These are phyloP conservation scores for Clarireedia sp. DNA, from an alignment of 2,329 filamentous ascomycete genomes.

Conservation along the genomic window DNA sequence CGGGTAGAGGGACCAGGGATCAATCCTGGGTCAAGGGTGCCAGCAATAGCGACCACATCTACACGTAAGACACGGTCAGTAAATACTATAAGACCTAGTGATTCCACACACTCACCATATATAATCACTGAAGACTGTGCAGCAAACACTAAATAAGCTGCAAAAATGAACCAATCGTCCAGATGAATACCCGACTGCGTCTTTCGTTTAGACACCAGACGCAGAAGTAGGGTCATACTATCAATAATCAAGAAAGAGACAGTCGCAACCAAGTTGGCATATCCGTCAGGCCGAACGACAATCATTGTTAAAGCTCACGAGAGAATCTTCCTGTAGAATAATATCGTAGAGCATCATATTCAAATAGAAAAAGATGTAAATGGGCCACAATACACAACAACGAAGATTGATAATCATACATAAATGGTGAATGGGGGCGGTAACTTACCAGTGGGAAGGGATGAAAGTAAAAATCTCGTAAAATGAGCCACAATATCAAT, in stretches of 20 bases:
- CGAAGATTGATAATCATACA: neutral
- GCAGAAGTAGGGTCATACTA: neutral
- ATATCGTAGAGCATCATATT: neutral
- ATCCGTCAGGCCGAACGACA: neutral
- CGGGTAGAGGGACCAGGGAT: neutral
- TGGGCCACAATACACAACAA: neutral
- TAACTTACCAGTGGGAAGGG: neutral
- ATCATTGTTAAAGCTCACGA: neutral
- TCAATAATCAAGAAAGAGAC: neutral
- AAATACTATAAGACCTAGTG: neutral
- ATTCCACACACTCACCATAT: neutral
- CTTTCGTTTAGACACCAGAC: neutral
- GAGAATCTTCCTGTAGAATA: neutral
- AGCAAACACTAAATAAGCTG: conserved; percentile 3
- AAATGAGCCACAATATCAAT: neutral
- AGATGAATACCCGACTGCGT: neutral
- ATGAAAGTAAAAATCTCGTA: neutral
- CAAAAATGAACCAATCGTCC: conserved; percentile 4
- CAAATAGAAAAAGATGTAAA: neutral
- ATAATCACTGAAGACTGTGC: conserved; percentile 1
- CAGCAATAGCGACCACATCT: conserved; percentile 1
- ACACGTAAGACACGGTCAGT: neutral
- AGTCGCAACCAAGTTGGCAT: neutral
- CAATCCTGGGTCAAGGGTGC: conserved; percentile 1
- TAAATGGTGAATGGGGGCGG: neutral